Base-by-base conservation (phyloP, 2,329 filamentous ascomycete genomes). In the Claviceps africana region DNA sequence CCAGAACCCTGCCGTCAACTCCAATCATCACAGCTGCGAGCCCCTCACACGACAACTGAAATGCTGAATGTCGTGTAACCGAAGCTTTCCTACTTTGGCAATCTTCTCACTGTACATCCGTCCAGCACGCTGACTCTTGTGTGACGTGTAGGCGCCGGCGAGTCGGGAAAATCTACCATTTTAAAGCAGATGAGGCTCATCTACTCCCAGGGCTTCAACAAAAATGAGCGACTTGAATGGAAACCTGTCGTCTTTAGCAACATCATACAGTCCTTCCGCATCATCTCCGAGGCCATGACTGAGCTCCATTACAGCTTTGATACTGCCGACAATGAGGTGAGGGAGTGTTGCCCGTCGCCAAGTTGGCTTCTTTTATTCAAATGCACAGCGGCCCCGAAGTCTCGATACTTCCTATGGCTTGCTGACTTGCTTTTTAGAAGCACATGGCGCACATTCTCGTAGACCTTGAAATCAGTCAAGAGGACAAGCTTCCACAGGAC, bases 161-260 rank as follows among this genome's bases (percentile, higher is more conserved):
- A 97, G 86, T 70, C 69, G 46, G 69, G 91, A 58, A 97, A 97
- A 71, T 96, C 91, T 9, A 97, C 91, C 1, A 90, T 97, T 54
- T 80, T 97, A 58, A 97, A 97, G 74, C 91, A 97, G 75, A 97
- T 98, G 93, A 91, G 91, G 68, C 83, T 98, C 69, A 96, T 98
- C 61, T 93, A 97, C 67, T 83, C 88, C 15, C 83, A 89, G 67
- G 91, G 93, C 49, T 97, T 97, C 72, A 88, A 82, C 63, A 86
- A 87, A 62, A 82, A 81, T 57, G 93, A 97, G 68, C 87, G 89
- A 67, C 82, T 94, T 58, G 88, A 96, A 74, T 95, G 88, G 78
- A 89, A 93, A 61, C 86, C 89, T 17, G 90, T 96, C 62, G 90
- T 97, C 59, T 97, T 96, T 70, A 90, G 85, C 69, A 98, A 98